Base-by-base conservation (phyloP, 1,139 yeast species). In the Pichia terricola region DNA sequence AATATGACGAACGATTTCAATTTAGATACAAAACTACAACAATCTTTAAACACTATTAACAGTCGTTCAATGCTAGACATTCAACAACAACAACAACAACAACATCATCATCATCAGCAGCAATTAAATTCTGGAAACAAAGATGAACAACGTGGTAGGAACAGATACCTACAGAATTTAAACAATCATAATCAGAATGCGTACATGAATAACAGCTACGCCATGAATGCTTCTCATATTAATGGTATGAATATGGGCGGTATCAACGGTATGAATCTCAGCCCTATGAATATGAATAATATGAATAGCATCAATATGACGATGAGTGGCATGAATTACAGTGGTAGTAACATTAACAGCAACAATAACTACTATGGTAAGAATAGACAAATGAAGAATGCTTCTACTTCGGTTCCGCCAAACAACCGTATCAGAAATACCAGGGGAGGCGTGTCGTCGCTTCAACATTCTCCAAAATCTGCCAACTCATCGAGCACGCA, bases 41-140 rank as follows among this genome's bases (percentile, higher is more conserved):
- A 57, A 40, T 83, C 84, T 1, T 66, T 79, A 49, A 74, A 80
- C 25, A 79, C 85, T 4, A 78, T 79, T 47, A 76, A 77, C 53
- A 74, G 75, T 10, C 63, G 85, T 42, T 78, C 75, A 26, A 80
- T 79, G 10, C 65, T 77, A 50, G 84, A 79, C 56, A 72, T 76
- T 16, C 6, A 44, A 36, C 28, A 53, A 50, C 31, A 34, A 25
- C 56, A 72, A 76, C 6, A 42, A 25, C 38, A 34, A 22, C 10
- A 44, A 16, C 22, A 16, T 16, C 22, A 16, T 16, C 2, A 16
- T 16, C 22, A 16, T 16, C 22, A 16, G 22, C 22, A 16, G 22
- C 22, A 16, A 16, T 16, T 16, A 16, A 16, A 16, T 16, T 16
- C 22, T 16, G 22, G 22, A 16, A 16, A 16, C 22, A 16, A 16